Evolutionary conservation across 305 asterid species (phyloP).

Genomic region (Fraxinus xanthoxyloides): DNA sequence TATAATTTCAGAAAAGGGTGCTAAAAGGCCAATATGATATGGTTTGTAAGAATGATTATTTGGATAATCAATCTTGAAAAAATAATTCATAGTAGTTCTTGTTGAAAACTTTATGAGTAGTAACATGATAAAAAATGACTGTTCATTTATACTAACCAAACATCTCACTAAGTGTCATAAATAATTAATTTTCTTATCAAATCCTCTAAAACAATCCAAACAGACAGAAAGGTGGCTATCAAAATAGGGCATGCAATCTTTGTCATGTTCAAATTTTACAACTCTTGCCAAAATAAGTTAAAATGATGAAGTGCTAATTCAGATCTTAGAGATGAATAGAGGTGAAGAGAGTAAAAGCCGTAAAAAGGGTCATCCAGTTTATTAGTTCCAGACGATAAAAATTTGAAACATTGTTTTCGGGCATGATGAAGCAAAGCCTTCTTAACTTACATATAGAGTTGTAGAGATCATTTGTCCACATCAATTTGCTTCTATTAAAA

Average conservation of each 20-base stretch:
- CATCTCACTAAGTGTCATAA: background rate
- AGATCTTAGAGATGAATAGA: background rate
- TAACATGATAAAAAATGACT: background rate
- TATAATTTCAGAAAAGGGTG: background rate
- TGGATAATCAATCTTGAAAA: background rate
- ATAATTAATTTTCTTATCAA: background rate
- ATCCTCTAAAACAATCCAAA: background rate
- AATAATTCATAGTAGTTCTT: background rate
- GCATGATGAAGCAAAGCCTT: constrained; percentile 5
- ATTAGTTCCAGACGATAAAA: background rate
- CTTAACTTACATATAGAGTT: background rate
- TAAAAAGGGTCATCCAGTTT: background rate
- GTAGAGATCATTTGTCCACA: background rate
- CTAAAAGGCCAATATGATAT: background rate
- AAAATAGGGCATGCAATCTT: background rate
- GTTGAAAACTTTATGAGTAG: background rate
- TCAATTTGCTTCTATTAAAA: background rate
- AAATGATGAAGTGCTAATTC: background rate
- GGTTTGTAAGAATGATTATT: background rate
- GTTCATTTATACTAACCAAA: background rate
- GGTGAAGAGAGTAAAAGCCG: background rate
- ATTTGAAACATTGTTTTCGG: background rate
- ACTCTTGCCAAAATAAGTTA: background rate
- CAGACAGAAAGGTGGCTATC: background rate
- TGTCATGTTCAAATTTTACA: background rate